Evolutionary conservation across 2,329 filamentous ascomycete species (phyloP).

Genomic region (Penicillium sp.): DNA sequence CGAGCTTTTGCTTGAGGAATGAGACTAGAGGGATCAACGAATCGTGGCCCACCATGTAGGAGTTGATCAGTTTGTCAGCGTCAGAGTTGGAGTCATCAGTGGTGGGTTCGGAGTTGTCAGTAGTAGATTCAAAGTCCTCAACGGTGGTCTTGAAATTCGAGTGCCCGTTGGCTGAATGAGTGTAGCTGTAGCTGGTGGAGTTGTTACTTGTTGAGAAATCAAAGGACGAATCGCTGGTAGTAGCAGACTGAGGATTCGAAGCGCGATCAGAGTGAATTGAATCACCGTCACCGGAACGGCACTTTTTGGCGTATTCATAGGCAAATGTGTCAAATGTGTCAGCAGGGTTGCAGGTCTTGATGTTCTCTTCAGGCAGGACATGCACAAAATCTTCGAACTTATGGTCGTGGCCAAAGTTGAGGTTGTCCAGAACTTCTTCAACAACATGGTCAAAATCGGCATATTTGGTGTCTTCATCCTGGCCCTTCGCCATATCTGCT

Average conservation of each 20-base stretch:
- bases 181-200: neutral
- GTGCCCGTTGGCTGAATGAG: neutral
- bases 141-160: neutral
- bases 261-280: neutral
- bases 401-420: neutral
- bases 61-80: neutral
- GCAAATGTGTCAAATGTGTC: neutral
- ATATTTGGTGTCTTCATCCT: neutral
- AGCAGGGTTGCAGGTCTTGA: neutral
- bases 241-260: neutral
- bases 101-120: neutral
- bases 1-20: slow-evolving; percentile 27
- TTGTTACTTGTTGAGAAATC: neutral
- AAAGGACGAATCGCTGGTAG: neutral
- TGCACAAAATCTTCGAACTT: neutral
- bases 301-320: neutral
- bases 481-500: slow-evolving; percentile 3
- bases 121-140: neutral
- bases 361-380: neutral
- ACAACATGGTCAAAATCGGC: neutral
- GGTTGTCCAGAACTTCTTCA: neutral
- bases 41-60: neutral
- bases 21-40: slow-evolving; percentile 20
- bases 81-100: neutral
- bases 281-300: neutral